Evolutionary conservation across 2,329 filamentous ascomycete genomes (phyloP), one percentile per base, ranked within the genome.

Genomic region (Xylaria hypoxylon): DNA sequence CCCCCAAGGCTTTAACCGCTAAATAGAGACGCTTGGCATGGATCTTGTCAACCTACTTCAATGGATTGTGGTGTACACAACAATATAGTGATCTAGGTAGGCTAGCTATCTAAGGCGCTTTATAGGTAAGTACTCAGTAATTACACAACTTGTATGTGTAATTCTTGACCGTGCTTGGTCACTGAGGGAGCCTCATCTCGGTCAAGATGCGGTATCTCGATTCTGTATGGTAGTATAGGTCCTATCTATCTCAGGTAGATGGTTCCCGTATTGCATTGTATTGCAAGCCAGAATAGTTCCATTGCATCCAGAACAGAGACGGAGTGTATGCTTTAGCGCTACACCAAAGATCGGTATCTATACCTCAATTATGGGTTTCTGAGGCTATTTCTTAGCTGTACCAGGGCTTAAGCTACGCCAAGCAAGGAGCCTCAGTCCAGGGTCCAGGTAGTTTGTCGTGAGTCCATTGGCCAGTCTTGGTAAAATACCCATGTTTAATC

Each of bases 331-430:
- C 48, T 62, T 57, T 22, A 40, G 22, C 15, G 53, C 22, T 66
- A 66, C 64, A 11, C 19, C 40, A 13, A 33, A 24, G 6, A 15
- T 38, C n/a, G 31, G 67, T 69, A 64, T 40, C 31, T 61, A 0
- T 67, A 67, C 64, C 31, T 64, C 52, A 8, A 35, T 13, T 38
- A 24, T 55, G 44, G 56, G 35, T 40, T 45, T 55, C 22, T 40
- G 24, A 47, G 53, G 48, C 40, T 61, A 40, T 44, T 56, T 58
- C 53, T 56, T 63, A 50, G 60, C 59, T 64, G 38, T 56, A 33
- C 53, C 61, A 64, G 66, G 66, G 66, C 45, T 62, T 19, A 17
- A 67, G 48, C 53, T 67, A 64, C 67, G 47, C 62, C 62, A 66
- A 65, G 52, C 44, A 63, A 62, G 62, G 63, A 59, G 47, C 59